phyloP scores from a whole-genome alignment of 495 filamentous ascomycete species.

The Oidiodendron maius region DNA sequence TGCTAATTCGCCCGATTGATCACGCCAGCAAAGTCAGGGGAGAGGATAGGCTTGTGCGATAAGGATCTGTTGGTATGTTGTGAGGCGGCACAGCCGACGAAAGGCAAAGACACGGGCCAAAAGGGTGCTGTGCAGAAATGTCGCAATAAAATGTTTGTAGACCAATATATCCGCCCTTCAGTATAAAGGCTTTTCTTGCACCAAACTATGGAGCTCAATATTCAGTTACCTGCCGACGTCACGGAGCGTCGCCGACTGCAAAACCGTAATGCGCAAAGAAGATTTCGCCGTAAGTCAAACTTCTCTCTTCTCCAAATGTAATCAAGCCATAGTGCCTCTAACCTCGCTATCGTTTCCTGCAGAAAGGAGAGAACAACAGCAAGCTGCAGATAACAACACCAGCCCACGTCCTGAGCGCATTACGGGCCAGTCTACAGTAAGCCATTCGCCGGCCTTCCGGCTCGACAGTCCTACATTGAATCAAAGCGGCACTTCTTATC shows the following conservation, averaged over 20 bases:
- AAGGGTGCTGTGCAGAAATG: too few relatives aligned
- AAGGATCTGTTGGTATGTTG: too few relatives aligned
- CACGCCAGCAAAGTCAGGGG: too few relatives aligned
- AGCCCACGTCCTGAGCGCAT: not conserved
- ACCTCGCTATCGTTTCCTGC: slow-evolving; percentile 1
- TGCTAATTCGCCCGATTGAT: too few relatives aligned
- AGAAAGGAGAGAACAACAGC: not conserved
- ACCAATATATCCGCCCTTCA: too few relatives aligned
- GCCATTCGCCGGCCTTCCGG: not conserved
- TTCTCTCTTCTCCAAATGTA: not conserved
- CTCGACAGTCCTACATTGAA: not conserved
- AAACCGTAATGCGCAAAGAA: slow-evolving; percentile 20
- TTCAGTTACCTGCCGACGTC: not conserved
- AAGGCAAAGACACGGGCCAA: too few relatives aligned
- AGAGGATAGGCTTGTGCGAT: too few relatives aligned
- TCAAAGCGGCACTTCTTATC: not conserved
- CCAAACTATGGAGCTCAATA: not conserved
- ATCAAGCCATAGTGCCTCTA: not conserved
- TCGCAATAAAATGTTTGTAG: too few relatives aligned
- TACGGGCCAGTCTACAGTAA: not conserved
- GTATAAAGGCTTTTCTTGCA: too few relatives aligned
- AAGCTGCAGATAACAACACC: not conserved
- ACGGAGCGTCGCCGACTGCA: slow-evolving; percentile 16
- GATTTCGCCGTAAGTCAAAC: slow-evolving; percentile 20
- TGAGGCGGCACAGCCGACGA: too few relatives aligned